These are phyloP conservation scores for Phalaenopsis hybrid DNA, from an alignment of 116 monocot genomes.

Conservation along the genomic window DNA sequence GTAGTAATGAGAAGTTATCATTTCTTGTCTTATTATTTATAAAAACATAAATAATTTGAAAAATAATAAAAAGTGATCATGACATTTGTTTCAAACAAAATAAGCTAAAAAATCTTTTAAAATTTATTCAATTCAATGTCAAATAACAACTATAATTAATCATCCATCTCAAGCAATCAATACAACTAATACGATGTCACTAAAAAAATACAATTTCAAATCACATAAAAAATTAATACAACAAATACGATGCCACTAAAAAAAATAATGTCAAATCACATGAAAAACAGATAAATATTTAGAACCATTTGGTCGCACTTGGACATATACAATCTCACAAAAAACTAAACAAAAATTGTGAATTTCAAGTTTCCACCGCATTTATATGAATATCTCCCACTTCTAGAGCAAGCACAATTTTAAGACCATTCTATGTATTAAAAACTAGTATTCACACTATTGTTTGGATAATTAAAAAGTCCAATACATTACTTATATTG, in stretches of 20 bases:
- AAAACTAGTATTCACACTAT: too few relatives aligned
- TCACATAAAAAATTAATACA: not conserved
- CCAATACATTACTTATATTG: too few relatives aligned
- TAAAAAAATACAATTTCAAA: not conserved
- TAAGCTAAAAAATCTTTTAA: not conserved
- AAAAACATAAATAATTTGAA: not conserved
- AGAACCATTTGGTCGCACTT: not conserved
- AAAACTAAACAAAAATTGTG: not conserved
- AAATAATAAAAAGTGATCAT: not conserved
- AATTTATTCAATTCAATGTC: not conserved
- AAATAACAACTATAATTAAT: not conserved
- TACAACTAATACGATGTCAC: not conserved
- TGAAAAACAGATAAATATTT: not conserved
- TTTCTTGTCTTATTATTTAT: not conserved
- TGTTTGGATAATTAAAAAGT: too few relatives aligned
- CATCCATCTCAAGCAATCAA: not conserved
- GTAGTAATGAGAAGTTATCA: not conserved
- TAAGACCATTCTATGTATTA: not conserved
- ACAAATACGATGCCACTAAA: too few relatives aligned
- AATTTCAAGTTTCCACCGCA: not conserved
- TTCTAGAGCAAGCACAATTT: not conserved
- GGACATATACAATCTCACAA: not conserved
- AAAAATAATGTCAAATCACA: not conserved
- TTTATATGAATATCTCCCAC: not conserved
- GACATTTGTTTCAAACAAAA: not conserved